Evolutionary conservation across 768 basidiomycete species (phyloP), one percentile per base, ranked within the genome.

Genomic region (Megacollybia marginata): DNA sequence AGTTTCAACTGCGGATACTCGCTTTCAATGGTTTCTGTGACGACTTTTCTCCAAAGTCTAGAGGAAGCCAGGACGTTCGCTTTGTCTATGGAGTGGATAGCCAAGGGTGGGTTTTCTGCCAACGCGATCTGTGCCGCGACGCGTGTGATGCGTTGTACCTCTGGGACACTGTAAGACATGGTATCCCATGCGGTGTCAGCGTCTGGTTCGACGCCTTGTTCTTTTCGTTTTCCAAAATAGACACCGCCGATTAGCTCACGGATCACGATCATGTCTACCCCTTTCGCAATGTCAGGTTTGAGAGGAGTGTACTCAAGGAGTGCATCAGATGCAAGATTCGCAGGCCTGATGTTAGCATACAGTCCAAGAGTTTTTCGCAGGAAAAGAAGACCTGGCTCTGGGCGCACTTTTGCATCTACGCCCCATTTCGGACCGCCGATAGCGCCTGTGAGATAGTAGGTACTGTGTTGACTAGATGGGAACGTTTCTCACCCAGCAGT

Each of bases 391-490:
- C 96, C 96, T 53, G 82, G 80, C 65, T 99, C 96, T 15, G 96
- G 96, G 49, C 96, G 84, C 48, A 97, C 81, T 65, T 86, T 85
- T 52, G 80, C 77, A 50, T 83, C 79, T 2, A 94, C 87, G 44
- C 92, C 94, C 96, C 96, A 99, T 69, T 97, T 97, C 12, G 96
- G 96, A n/a, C 96, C 96, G 51, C 96, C 96, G 56, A 98, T 89
- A 16, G 95, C 86, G 56, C 95, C 95, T 97, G 50, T 1, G 23
- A 15, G n/a, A 18, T 18, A 38, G 33, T 47, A 42, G 59, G 36
- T 55, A 50, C n/a, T 16, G 33, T 13, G 46, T 40, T 5, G 12
- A 28, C 38, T 46, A 46, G 42, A 42, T 16, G 44, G 46, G 20
- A 47, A 13, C 19, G 42, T 43, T 46, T 31, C 19, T 45, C 59